Percentiles rank a stretch among this genome's conserved stretches.
These are phyloP conservation scores for Agastache rugosa DNA, from an alignment of 257 asterid genomes.

Conservation along the genomic window DNA sequence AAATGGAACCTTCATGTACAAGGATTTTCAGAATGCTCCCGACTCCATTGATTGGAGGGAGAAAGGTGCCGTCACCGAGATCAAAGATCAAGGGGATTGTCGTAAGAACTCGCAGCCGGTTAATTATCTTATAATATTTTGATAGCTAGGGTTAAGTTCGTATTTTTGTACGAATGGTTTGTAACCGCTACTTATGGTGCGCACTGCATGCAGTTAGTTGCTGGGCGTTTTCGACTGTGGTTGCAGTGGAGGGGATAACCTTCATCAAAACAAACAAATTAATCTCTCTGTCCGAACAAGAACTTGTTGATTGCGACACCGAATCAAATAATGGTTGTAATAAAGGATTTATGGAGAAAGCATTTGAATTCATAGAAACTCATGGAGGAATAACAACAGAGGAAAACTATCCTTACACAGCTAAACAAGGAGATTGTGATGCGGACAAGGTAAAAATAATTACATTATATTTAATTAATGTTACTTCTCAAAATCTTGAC, in stretches of 20 bases:
- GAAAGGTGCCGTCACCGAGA: slow-evolving; percentile 69
- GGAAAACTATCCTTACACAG: slow-evolving; percentile 72
- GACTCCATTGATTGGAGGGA: slow-evolving; percentile 83
- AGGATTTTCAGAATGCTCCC: slow-evolving; percentile 57
- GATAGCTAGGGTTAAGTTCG: too few relatives aligned
- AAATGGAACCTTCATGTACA: slow-evolving; percentile 60
- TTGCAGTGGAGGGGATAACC: slow-evolving; percentile 86
- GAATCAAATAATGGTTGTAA: slow-evolving; percentile 71
- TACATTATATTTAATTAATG: neutral
- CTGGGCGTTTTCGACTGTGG: slow-evolving; percentile 95
- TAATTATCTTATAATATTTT: too few relatives aligned
- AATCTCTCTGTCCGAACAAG: slow-evolving; percentile 83
- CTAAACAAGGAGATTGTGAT: slow-evolving; percentile 62
- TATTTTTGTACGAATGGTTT: too few relatives aligned
- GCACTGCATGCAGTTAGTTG: slow-evolving; percentile 74
- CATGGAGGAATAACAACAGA: slow-evolving; percentile 84
- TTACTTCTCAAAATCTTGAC: neutral
- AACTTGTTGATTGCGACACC: slow-evolving; percentile 81
- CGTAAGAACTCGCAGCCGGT: slow-evolving; percentile 43
- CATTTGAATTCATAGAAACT: slow-evolving; percentile 65
- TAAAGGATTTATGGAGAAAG: slow-evolving; percentile 86
- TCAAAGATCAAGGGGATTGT: slow-evolving; percentile 91
- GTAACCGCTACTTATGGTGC: too few relatives aligned
- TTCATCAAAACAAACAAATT: slow-evolving; percentile 63
- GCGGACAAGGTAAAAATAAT: slow-evolving; percentile 50